phyloP scores from a whole-genome alignment of 768 basidiomycete genomes.

The Lentinula edodes region DNA sequence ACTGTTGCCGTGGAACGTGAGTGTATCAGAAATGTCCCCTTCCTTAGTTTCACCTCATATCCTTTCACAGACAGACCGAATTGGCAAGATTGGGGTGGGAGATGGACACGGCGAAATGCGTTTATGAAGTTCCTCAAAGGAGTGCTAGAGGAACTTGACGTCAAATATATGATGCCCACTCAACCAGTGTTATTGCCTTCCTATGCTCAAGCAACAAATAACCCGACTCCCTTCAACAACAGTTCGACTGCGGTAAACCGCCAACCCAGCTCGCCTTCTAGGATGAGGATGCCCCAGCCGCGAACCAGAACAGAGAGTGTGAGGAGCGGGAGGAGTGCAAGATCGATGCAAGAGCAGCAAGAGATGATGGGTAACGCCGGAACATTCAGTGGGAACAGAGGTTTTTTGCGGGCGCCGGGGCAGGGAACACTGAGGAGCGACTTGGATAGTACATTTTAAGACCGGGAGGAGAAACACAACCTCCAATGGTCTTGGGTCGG shows the following conservation, averaged over 20 bases:
- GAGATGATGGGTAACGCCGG: slow-evolving; percentile 21
- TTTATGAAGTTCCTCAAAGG: slow-evolving; percentile 76
- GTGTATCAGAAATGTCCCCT: slow-evolving; percentile 16
- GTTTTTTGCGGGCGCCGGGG: slow-evolving; percentile 2
- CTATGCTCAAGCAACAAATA: slow-evolving; percentile 6
- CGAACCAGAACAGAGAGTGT: slow-evolving; percentile 5
- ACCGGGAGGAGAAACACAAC: neutral
- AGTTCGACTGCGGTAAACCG: neutral
- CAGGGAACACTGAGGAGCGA: neutral
- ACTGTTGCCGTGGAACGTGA: slow-evolving; percentile 68
- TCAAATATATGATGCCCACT: slow-evolving; percentile 64
- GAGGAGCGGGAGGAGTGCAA: neutral
- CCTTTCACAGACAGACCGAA: slow-evolving; percentile 56
- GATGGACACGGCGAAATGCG: slow-evolving; percentile 67
- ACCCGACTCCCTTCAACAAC: neutral
- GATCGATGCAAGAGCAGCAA: neutral
- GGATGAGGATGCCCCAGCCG: neutral
- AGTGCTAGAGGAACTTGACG: slow-evolving; percentile 67
- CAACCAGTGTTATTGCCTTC: slow-evolving; percentile 62
- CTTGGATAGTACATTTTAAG: neutral
- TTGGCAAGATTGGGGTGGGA: slow-evolving; percentile 85
- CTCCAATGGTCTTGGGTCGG: no score
- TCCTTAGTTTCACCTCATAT: neutral
- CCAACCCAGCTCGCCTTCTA: neutral
- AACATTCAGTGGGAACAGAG: slow-evolving; percentile 13